Percentiles rank a stretch among this genome's conserved stretches.
Evolutionary conservation across 306 rosid genomes (phyloP).

Genomic region (Clitoria ternatea): DNA sequence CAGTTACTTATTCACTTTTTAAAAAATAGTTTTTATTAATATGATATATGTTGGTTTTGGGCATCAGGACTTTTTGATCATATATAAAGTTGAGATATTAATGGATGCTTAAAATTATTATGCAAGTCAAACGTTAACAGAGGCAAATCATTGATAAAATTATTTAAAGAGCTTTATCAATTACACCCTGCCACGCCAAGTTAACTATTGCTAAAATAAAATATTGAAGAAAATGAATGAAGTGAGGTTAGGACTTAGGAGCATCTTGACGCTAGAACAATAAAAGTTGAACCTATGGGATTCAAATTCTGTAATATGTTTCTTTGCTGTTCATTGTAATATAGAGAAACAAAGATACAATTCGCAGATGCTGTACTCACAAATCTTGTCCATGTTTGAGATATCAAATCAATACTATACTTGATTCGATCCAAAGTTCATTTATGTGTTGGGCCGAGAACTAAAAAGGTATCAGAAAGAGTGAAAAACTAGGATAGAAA

Average conservation of each 20-base stretch:
- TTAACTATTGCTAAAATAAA: neutral
- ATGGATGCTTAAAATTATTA: neutral
- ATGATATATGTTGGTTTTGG: neutral
- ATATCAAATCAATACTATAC: slow-evolving; percentile 6
- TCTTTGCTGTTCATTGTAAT: neutral
- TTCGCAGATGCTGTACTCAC: neutral
- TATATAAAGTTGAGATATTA: neutral
- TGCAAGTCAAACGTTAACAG: neutral
- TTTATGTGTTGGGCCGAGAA: too few relatives aligned
- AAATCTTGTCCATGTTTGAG: neutral
- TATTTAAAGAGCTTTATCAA: neutral
- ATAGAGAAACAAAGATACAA: neutral
- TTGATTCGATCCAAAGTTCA: slow-evolving; percentile 19
- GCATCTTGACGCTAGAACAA: neutral
- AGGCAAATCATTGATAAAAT: neutral
- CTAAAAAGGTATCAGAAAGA: too few relatives aligned
- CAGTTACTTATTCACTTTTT: neutral
- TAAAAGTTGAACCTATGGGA: neutral
- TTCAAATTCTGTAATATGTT: neutral
- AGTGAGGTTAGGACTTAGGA: neutral
- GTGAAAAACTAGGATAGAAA: neutral
- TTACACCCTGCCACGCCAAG: too few relatives aligned
- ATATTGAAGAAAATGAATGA: neutral
- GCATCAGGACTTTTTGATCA: neutral
- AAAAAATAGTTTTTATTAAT: too few relatives aligned